Evolutionary conservation across 1,284 basidiomycete genomes (phyloP), one percentile per base, ranked within the genome.

Genomic region (Ustilago cynodontis): DNA sequence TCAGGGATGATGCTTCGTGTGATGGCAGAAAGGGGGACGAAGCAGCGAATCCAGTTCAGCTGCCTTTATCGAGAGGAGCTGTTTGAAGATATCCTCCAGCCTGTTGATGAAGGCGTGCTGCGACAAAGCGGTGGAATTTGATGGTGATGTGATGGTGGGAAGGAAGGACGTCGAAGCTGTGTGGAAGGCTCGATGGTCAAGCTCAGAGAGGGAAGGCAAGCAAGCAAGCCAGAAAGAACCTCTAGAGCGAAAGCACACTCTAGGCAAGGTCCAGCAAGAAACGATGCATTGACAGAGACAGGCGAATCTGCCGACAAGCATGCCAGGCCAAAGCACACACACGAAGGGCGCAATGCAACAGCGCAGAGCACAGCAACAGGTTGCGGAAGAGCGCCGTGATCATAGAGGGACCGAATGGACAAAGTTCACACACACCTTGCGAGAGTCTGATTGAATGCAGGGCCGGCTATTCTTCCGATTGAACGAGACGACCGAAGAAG

Each of bases 401-500:
- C 20, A 43, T 1, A 43, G 16, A 7, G 41, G 26, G 16, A 22
- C 51, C 24, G 51, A 29, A n/a, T 9, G 26, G 20, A 35, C 18
- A 16, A 8, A 18, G 50, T 24, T 47, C 20, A 28, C 9, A 16
- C 51, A 20, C 10, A 28, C 13, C 10, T 22, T 6, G 31, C n/a
- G 22, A 5, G 33, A 53, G 33, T 53, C 49, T 28, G 29, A 35
- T 43, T 47, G 49, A 20, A 60, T 52, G 59, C 50, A 52, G 16
- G 28, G 28, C 41, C 51, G 51, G 59, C 39, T 53, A 53, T 61
- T 54, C 59, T 61, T 61, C 59, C 51, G 59, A 61, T 45, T 33
- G 50, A 37, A 18, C 9, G 13, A 49, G 31, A 6, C 28, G 33
- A 51, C 45, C 57, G 31, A 49, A 59, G 31, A 49, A 59, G 57